These are phyloP conservation scores for Neonectria ditissima DNA, from an alignment of 2,329 filamentous ascomycete species.

Conservation along the genomic window DNA sequence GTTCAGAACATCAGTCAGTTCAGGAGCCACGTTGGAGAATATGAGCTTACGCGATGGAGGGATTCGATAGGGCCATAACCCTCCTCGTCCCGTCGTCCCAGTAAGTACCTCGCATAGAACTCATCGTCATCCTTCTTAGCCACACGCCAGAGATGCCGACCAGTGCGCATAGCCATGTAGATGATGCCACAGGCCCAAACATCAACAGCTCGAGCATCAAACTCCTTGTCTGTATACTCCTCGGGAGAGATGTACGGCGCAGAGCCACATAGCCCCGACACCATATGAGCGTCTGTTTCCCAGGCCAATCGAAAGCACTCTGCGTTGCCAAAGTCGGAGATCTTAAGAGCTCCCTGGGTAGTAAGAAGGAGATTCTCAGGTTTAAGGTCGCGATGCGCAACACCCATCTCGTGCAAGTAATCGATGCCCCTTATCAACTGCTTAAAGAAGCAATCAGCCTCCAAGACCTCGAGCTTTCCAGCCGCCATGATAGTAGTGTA, in stretches of 20 bases:
- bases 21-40: neutral
- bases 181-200: conserved; percentile 99
- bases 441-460: conserved; percentile 99
- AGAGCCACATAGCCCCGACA: conserved; percentile 93
- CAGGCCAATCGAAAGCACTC: conserved; percentile 99
- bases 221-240: conserved; percentile 95
- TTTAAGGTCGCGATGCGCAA: conserved; percentile 95
- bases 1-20: conserved; percentile 28
- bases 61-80: conserved; percentile 98
- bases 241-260: conserved; percentile 98
- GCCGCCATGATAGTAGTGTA: conserved; percentile 93
- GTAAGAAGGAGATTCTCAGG: conserved; percentile 96
- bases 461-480: conserved; percentile 88
- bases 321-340: conserved; percentile 98
- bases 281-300: conserved; percentile 99
- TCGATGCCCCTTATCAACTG: conserved; percentile 99
- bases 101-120: conserved; percentile 94
- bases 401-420: conserved; percentile 99
- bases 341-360: conserved; percentile 92
- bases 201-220: conserved; percentile 96
- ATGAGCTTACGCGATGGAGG: conserved; percentile 82
- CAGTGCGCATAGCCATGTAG: conserved; percentile 99
- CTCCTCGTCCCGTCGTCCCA: conserved; percentile 92
- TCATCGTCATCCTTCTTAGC: conserved; percentile 97
- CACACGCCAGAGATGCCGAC: conserved; percentile 95